Conservation (phyloP, 2,329 filamentous ascomycete genomes). For the Macrophomina pseudophaseolina region DNA sequence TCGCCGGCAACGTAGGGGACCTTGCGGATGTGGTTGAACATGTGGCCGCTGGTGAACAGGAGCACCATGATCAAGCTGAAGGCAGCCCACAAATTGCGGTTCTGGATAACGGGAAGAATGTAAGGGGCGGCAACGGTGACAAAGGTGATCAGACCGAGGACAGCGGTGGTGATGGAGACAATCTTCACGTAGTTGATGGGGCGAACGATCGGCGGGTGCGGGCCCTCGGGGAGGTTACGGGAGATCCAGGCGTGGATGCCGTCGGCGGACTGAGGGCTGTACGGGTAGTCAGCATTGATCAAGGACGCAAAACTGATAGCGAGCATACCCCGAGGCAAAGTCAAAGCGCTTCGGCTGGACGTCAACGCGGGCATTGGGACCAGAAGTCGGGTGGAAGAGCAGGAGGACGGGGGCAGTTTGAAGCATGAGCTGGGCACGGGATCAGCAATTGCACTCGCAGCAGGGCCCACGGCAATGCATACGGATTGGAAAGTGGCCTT, state of each 20-base stretch:
- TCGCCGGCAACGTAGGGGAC: conserved; percentile 90
- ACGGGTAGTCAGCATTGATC: background rate
- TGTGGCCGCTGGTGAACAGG: conserved; percentile 93
- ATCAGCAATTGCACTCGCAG: conserved; percentile 31
- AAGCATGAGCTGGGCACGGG: conserved; percentile 72
- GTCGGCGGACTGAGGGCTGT: conserved; percentile 75
- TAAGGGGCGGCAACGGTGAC: conserved; percentile 76
- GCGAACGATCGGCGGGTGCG: conserved; percentile 77
- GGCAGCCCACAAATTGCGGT: conserved; percentile 92
- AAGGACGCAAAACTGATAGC: background rate
- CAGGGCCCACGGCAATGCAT: conserved; percentile 30
- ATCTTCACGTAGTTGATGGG: conserved; percentile 88
- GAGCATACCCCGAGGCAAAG: conserved; percentile 75
- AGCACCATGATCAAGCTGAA: conserved; percentile 87
- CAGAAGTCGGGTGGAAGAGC: conserved; percentile 82
- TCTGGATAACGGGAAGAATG: conserved; percentile 80
- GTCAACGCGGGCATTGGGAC: conserved; percentile 75
- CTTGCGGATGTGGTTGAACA: conserved; percentile 99
- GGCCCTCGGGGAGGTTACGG: conserved; percentile 73
- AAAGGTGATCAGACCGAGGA: conserved; percentile 72
- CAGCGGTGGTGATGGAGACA: conserved; percentile 68
- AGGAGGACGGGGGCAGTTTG: conserved; percentile 93
- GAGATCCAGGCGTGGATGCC: conserved; percentile 78
- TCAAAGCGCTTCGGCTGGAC: conserved; percentile 78
- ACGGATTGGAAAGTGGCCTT: conserved; percentile 87